A percentile compares a stretch with the other conserved stretches of the same genome.
Evolutionary conservation across 2,329 filamentous ascomycete genomes (phyloP).

Genomic region (Xylaria sp.): DNA sequence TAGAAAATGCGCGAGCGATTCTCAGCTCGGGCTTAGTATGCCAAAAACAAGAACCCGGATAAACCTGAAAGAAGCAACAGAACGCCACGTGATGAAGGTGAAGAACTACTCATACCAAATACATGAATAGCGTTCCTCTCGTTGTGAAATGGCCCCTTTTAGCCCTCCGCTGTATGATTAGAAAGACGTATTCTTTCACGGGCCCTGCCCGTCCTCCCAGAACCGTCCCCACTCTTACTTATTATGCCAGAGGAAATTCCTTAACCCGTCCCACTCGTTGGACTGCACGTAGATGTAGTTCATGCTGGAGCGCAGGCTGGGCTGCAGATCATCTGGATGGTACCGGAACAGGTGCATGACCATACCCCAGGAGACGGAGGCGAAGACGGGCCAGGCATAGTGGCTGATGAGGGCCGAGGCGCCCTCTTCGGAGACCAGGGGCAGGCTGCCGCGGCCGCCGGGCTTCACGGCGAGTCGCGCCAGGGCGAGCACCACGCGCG

Average conservation of each 20-base stretch:
- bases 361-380: slow-evolving; percentile 84
- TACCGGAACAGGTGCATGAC: slow-evolving; percentile 96
- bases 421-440: slow-evolving; percentile 55
- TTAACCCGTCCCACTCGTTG: slow-evolving; percentile 85
- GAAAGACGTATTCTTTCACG: neutral
- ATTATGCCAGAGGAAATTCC: slow-evolving; percentile 88
- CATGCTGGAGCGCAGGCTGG: slow-evolving; percentile 93
- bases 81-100: slow-evolving; percentile 18
- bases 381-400: slow-evolving; percentile 92
- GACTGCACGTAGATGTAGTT: slow-evolving; percentile 93
- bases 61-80: neutral
- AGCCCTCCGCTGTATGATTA: neutral
- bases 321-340: slow-evolving; percentile 90
- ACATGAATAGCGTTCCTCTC: slow-evolving; percentile 14
- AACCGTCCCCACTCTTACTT: slow-evolving; percentile 49
- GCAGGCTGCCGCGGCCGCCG: slow-evolving; percentile 55
- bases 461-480: slow-evolving; percentile 82
- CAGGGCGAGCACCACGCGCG: slow-evolving; percentile 82
- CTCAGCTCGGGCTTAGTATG: slow-evolving; percentile 7
- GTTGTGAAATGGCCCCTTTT: neutral
- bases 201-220: neutral
- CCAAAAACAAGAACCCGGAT: neutral
- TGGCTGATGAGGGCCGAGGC: slow-evolving; percentile 57
- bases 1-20: neutral
- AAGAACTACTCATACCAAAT: slow-evolving; percentile 13